These are phyloP conservation scores for Abrus pulchellus DNA, from an alignment of 306 rosid species.

Conservation along the genomic window DNA sequence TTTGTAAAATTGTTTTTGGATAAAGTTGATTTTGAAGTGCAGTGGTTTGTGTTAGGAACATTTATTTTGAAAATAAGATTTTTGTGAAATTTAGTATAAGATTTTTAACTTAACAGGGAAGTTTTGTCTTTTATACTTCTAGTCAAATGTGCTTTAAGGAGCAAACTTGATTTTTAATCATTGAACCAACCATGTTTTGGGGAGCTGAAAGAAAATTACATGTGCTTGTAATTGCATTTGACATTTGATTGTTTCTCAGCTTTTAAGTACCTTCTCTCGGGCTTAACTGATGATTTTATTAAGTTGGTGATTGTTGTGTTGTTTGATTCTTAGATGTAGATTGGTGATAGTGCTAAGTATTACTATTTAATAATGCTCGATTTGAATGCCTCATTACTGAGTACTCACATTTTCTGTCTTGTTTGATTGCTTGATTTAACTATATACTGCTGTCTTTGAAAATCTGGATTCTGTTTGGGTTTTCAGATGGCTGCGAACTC, in stretches of 20 bases:
- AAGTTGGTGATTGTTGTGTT: slow-evolving; percentile 23
- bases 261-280: neutral
- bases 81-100: neutral
- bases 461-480: slow-evolving; percentile 49
- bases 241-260: slow-evolving; percentile 23
- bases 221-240: slow-evolving; percentile 39
- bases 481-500: slow-evolving; percentile 68
- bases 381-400: slow-evolving; percentile 18
- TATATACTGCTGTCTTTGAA: slow-evolving; percentile 23
- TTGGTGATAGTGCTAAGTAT: slow-evolving; percentile 21
- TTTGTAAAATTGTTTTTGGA: neutral
- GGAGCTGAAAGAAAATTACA: neutral
- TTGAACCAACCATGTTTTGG: neutral
- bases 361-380: neutral
- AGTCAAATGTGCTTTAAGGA: too few species aligned
- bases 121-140: too few species aligned
- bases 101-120: neutral
- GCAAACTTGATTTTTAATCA: too few species aligned
- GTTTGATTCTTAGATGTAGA: slow-evolving; percentile 26
- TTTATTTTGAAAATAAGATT: neutral
- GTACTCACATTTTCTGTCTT: slow-evolving; percentile 2
- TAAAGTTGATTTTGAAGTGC: neutral
- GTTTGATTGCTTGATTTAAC: slow-evolving; percentile 15
- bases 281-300: slow-evolving; percentile 25
- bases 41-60: neutral